These are phyloP conservation scores for Apiotrichum mycotoxinovorans DNA, from an alignment of 1,284 basidiomycete species.

Conservation along the genomic window DNA sequence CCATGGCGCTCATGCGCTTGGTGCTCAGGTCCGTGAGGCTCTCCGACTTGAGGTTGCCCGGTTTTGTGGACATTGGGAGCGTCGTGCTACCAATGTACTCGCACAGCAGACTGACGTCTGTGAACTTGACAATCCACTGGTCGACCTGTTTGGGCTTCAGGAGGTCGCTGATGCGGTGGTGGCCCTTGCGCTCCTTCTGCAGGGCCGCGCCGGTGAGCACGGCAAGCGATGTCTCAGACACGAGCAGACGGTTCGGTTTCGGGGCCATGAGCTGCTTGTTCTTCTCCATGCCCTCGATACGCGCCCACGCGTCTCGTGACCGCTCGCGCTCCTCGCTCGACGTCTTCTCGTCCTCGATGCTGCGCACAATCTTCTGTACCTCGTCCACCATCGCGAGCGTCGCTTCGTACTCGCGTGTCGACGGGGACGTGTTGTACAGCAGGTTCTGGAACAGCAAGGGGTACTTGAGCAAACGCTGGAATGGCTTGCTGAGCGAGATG, in stretches of 20 bases:
- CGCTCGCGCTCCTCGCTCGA: slow-evolving; percentile 91
- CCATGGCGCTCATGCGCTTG: slow-evolving; percentile 54
- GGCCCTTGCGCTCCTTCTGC: slow-evolving; percentile 64
- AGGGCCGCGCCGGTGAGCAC: background rate
- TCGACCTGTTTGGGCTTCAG: slow-evolving; percentile 59
- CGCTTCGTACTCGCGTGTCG: slow-evolving; percentile 93
- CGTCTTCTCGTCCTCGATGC: slow-evolving; percentile 96
- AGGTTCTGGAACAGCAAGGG: slow-evolving; percentile 96
- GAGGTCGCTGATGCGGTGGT: slow-evolving; percentile 74
- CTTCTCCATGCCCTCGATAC: slow-evolving; percentile 91
- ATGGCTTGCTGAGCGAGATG: slow-evolving; percentile 93
- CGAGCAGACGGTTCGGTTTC: slow-evolving; percentile 77
- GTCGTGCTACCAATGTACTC: slow-evolving; percentile 85
- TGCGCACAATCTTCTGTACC: slow-evolving; percentile 89
- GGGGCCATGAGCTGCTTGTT: slow-evolving; percentile 67
- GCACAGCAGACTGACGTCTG: slow-evolving; percentile 89
- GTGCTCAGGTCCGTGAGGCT: slow-evolving; percentile 75
- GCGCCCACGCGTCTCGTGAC: slow-evolving; percentile 87
- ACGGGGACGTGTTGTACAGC: slow-evolving; percentile 91
- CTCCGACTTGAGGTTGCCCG: slow-evolving; percentile 55
- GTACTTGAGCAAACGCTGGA: slow-evolving; percentile 94
- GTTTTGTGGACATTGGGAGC: slow-evolving; percentile 67
- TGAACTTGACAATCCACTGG: slow-evolving; percentile 88
- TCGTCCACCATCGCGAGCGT: slow-evolving; percentile 95
- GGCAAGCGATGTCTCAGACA: slow-evolving; percentile 68